Percentiles rank a stretch among this genome's conserved stretches.
These are phyloP conservation scores for Parasitella parasitica DNA, from an alignment of 371 early-diverging fungal genomes.

Conservation along the genomic window DNA sequence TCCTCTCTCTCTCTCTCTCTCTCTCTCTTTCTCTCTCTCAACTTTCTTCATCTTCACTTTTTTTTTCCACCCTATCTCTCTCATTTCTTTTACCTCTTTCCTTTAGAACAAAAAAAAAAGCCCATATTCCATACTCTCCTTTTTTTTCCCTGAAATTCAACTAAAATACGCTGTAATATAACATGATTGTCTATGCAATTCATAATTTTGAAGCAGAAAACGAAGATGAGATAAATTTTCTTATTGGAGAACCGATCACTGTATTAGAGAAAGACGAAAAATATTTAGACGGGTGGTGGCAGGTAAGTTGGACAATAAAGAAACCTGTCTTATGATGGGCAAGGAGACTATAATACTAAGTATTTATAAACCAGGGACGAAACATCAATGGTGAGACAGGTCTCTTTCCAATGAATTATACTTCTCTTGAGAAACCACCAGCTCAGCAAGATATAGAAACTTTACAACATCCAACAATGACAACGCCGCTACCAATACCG, in stretches of 20 bases:
- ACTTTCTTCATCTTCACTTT: neutral
- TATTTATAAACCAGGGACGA: slow-evolving; percentile 34
- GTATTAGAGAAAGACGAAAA: slow-evolving; percentile 79
- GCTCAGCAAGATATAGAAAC: neutral
- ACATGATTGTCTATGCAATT: slow-evolving; percentile 61
- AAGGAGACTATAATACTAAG: neutral
- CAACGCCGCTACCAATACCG: neutral
- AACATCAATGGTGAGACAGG: slow-evolving; percentile 69
- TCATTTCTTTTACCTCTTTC: neutral
- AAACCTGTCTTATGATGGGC: too few species aligned
- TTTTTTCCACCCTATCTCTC: neutral
- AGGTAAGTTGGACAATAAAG: slow-evolving; percentile 45
- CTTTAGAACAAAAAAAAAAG: too few species aligned
- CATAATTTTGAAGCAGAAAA: slow-evolving; percentile 72
- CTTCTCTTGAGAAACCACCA: slow-evolving; percentile 33
- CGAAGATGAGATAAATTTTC: slow-evolving; percentile 76
- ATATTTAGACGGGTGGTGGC: slow-evolving; percentile 87
- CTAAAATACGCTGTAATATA: neutral
- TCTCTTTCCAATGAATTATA: slow-evolving; percentile 77
- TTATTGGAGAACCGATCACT: slow-evolving; percentile 66
- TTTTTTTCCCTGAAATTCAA: neutral
- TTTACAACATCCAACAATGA: neutral
- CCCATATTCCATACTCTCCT: neutral
- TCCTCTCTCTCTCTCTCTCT: neutral
- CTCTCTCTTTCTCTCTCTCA: neutral